Base-by-base conservation (phyloP, 441 rosid species). In the Adansonia grandidieri region DNA sequence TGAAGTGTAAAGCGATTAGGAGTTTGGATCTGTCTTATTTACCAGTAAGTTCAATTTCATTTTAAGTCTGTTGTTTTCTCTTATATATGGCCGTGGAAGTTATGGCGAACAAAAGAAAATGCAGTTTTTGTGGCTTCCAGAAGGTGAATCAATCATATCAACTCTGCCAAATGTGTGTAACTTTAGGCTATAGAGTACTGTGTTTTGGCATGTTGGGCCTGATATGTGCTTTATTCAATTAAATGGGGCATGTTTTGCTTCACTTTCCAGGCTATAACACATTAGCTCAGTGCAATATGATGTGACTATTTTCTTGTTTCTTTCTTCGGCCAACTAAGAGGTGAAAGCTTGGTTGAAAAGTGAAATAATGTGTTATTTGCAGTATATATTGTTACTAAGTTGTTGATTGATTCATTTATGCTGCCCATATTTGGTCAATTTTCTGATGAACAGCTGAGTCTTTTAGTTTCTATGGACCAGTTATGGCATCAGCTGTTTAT, bases 11-110 rank as follows among this genome's bases (percentile, higher is more conserved):
- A 73, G 81, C 73, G 65, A 69, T 84, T 47, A 74, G 80, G 56
- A 78, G 74, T 48, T 76, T 84, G 84, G 86, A 81, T 73, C 84
- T 81, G 32, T 81, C 86, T 54, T 84, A 78, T 62, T 42, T 84
- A 60, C 80, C 80, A 61, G 86, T 84, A 84, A 68, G 45, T 60
- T 73, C 37, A 40, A 7, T 44, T 71, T 45, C 68, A 40, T 28
- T 63, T n/a, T 11, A 32, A 28, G 48, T 67, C 54, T 60, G 15
- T 57, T 56, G 8, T 8, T 54, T 45, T 61, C 14, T 58, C n/a
- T 20, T 60, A 7, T 10, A 20, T 20, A 20, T 20, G 32, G 2
- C 65, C 15, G 40, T 56, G 40, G 13, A 22, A 22, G 42, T 20
- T 22, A 20, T 37, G 44, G 60, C 7, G 51, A 70, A 24, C 60